phyloP scores from a whole-genome alignment of 2,329 filamentous ascomycete species.

The Trichoderma endophyticum region DNA sequence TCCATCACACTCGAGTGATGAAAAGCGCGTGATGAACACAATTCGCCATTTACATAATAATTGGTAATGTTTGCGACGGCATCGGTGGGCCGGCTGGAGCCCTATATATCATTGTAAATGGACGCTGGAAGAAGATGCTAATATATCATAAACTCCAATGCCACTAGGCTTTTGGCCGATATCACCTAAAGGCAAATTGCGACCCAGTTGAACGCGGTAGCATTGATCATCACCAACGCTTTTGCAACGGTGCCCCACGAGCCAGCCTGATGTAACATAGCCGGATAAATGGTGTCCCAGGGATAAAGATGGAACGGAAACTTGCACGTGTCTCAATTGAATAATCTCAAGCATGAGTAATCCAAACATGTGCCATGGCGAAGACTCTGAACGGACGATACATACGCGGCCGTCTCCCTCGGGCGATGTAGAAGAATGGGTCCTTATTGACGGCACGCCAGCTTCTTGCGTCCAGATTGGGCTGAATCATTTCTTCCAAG shows the following conservation, averaged over 20 bases:
- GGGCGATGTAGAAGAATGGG: conserved; percentile 68
- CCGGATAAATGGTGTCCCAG: background rate
- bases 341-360: background rate
- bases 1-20: background rate
- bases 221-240: background rate
- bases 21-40: background rate
- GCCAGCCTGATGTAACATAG: background rate
- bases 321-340: background rate
- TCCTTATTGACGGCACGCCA: conserved; percentile 76
- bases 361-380: conserved; percentile 29
- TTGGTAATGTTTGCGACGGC: background rate
- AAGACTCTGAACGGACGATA: conserved; percentile 58
- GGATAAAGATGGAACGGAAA: background rate
- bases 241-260: background rate
- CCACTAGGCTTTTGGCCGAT: background rate
- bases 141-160: background rate
- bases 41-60: background rate
- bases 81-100: background rate
- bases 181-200: background rate
- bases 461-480: conserved; percentile 81
- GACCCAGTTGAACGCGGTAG: background rate
- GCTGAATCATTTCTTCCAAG: conserved; percentile 72
- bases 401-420: conserved; percentile 56
- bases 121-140: background rate
- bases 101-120: background rate